Evolutionary conservation across 176 grass and related monocot species (phyloP), one percentile per base, ranked within the genome.

Genomic region (Dactylis glomerata): DNA sequence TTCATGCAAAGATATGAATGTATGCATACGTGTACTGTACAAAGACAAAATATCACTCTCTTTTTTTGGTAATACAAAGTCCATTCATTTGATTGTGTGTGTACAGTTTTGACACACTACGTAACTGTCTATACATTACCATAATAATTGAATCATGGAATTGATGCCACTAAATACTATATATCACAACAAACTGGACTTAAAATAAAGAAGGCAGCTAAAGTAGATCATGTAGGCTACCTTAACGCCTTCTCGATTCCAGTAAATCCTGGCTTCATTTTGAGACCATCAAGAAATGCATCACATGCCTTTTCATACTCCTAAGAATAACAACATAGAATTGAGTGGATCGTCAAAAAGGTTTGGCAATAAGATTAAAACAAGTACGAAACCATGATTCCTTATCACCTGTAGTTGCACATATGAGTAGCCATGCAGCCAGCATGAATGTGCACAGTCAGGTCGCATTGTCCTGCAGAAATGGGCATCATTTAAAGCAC

Each of bases 221-320:
- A 68, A 47, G 28, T 68, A 32, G 17, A 19, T 51, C n/a, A 62
- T 16, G 23, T 24, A 49, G n/a, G 34, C 8, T 86, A 81, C 85
- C 78, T 1, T 66, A 88, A 85, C 30, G 83, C 38, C 3, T 75
- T 82, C 8, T 77, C 52, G 11, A 84, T 85, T 49, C 72, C 82
- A 59, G 38, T 10, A 40, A 77, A 78, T 45, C 20, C 27, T 42
- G 58, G 82, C 10, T 76, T 76, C 73, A 91, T 16, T 37, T 73
- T 80, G 49, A 85, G 51, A 73, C 76, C 89, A 84, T 91, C 80
- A 22, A 84, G 76, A 68, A 76, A 88, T 37, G 56, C 54, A 46
- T 73, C 68, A 12, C 77, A 86, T 82, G 82, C 90, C 67, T 80
- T 77, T 40, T 81, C 65, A 37, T 68, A 92, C 24, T 92, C 76